Base-by-base conservation (phyloP, 2,329 filamentous ascomycete genomes). In the Trichoderma sp. region DNA sequence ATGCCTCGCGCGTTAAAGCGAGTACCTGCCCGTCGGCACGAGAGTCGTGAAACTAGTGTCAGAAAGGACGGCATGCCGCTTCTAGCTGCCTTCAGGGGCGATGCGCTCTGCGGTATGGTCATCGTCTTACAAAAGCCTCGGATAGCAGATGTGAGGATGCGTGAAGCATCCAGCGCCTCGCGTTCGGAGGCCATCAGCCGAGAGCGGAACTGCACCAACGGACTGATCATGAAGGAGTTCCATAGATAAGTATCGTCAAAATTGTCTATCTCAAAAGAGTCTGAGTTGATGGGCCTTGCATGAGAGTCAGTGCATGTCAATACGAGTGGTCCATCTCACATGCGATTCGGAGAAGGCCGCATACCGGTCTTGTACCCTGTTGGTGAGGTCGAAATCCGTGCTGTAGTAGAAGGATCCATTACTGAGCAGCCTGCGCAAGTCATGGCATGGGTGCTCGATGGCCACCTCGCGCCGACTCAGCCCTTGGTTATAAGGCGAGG, bases 191-290 rank as follows among this genome's bases (percentile, higher is more conserved):
- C 85, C 67, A 92, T 85, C 54, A 99, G 83, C 19, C 91, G 86
- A 34, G 90, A 93, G 50, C 95, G 88, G 75, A 99, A 98, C 75
- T 93, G 86, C 34, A 97, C 89, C 62, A 99, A 82, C 5, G 95
- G 93, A 69, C 90, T 89, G 72, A 99, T 97, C 93, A 99, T 97
- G 78, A 96, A 97, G 3, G 92, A 96, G 74, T 99, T 99, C 95
- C 95, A 99, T 19, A 99, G 79, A 74, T 97, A 97, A 1, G 91
- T 90, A 72, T 93, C 90, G 76, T 99, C 93, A 67, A 98, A 88
- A 72, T 92, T 95, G 74, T 97, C 93, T 67, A 97, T 92, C 68
- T 96, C 91, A 68, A 98, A 93, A 0, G 90, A 88, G 51, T 88
- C 84, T 21, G 87, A 87, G 74, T 94, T 92, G 64, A 90, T 86